These are phyloP conservation scores for Carex pumila DNA, from an alignment of 176 grass and related monocot species.

Conservation along the genomic window DNA sequence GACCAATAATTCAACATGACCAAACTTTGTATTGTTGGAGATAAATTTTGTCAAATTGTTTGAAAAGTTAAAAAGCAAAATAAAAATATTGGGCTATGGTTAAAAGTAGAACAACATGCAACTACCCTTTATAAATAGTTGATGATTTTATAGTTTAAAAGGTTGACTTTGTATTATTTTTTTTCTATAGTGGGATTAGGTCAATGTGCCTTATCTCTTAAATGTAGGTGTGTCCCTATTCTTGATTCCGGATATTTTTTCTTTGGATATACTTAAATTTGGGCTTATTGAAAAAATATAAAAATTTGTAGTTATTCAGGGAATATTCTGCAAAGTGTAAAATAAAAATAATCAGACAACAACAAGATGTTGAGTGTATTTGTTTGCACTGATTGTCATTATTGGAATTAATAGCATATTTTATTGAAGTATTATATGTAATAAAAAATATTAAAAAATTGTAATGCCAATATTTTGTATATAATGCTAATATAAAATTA, in stretches of 20 bases:
- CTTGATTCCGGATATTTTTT: background rate
- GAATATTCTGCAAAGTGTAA: background rate
- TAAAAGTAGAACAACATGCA: background rate
- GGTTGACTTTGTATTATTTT: conserved; percentile 4
- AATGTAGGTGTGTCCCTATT: background rate
- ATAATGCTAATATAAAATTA: too few relatives aligned
- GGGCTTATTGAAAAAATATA: background rate
- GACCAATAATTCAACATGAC: background rate
- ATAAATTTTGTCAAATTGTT: background rate
- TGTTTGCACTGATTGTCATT: background rate
- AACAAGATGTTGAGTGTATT: background rate
- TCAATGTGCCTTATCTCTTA: background rate
- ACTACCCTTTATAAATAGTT: background rate
- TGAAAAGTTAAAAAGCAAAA: background rate
- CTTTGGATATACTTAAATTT: too few relatives aligned
- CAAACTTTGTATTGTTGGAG: background rate
- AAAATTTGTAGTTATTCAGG: background rate
- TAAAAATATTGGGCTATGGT: background rate
- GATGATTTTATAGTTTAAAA: background rate
- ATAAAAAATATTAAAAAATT: too few relatives aligned
- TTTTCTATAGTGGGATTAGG: background rate
- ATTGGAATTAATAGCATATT: background rate
- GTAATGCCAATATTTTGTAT: too few relatives aligned
- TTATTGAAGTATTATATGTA: background rate
- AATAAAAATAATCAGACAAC: background rate